A percentile compares a stretch with the other conserved stretches of the same genome.
These are phyloP conservation scores for Poteriospumella lacustris DNA, from an alignment of 108 stramenopile genomes.

Conservation along the genomic window DNA sequence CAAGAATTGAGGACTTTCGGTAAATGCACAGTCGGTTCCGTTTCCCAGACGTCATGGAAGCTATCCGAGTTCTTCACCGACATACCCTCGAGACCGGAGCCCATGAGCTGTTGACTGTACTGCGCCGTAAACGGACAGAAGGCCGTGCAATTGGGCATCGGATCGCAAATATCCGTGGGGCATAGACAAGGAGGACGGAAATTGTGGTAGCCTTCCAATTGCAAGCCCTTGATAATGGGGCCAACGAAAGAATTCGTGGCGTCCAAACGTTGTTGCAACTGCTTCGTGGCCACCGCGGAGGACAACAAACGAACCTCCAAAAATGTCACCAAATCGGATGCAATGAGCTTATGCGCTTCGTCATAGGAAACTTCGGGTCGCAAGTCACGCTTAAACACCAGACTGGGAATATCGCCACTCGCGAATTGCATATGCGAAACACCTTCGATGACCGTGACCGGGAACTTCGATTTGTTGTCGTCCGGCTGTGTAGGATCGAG, in stretches of 20 bases:
- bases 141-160: background rate
- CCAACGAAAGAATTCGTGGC: background rate
- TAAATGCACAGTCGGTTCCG: too few species aligned
- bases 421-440: conserved; percentile 1
- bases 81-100: background rate
- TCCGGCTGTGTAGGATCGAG: background rate
- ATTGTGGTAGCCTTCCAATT: background rate
- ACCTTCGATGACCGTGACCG: background rate
- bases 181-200: conserved; percentile 4
- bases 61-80: background rate
- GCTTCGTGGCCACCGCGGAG: background rate
- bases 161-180: background rate
- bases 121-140: background rate
- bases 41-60: background rate
- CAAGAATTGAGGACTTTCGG: background rate
- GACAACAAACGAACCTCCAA: background rate
- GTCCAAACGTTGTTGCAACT: background rate
- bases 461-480: background rate
- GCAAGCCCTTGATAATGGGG: background rate
- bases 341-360: background rate
- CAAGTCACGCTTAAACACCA: background rate
- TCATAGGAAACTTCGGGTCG: background rate
- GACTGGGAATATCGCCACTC: background rate
- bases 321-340: background rate
- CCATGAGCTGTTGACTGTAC: background rate